Evolutionary conservation across 163 green algal species (phyloP), one percentile per base, ranked within the genome.

Genomic region (Chlamydomonas reinhardtii): DNA sequence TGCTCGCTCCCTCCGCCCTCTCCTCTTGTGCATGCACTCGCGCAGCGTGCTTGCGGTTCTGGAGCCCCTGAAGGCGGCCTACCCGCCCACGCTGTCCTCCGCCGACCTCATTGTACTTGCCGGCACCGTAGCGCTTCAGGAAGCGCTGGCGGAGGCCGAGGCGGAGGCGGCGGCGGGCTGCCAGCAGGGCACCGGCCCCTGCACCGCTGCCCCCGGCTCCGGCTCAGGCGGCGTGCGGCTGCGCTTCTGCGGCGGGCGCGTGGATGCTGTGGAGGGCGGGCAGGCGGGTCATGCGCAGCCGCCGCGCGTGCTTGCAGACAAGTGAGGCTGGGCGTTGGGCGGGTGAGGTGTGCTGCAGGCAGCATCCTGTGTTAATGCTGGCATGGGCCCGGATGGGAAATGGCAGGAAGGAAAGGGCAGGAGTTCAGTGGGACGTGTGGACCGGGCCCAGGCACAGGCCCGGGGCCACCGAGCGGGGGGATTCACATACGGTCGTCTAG

Each of bases 81-180:
- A 88, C 76, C 14, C n/a, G 11, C 11, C 48, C 35, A 25, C 25
- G 14, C 70, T 93, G 6, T 87, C 90, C 2, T 86, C 59, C 16
- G 87, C 90, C 35, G 90, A 93, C 71, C 84, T 91, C n/a, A 93
- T 93, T 80, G 90, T 93, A 0, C 76, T 91, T 25, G 90, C 90
- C 22, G 90, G 90, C 59, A 78, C 31, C 35, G 39, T 64, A 0
- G 85, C 89, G 32, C 35, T 91, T 0, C 65, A 89, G 35, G 12
- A 56, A 14, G 48, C 48, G 48, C 5, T 56, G 6, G 48, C 48
- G 6, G 48, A 56, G 48, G 48, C 48, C 12, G 48, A 56, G 14
- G 48, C 48, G 12, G 48, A 56, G 48, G 11, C 17, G 71, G 74
- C 15, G 76, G 59, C 59, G 31, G 35, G 24, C 20, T 29, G 65